A percentile compares a stretch with the other conserved stretches of the same genome.
phyloP scores from a whole-genome alignment of 139 green algal species.

The Penium margaritaceum region DNA sequence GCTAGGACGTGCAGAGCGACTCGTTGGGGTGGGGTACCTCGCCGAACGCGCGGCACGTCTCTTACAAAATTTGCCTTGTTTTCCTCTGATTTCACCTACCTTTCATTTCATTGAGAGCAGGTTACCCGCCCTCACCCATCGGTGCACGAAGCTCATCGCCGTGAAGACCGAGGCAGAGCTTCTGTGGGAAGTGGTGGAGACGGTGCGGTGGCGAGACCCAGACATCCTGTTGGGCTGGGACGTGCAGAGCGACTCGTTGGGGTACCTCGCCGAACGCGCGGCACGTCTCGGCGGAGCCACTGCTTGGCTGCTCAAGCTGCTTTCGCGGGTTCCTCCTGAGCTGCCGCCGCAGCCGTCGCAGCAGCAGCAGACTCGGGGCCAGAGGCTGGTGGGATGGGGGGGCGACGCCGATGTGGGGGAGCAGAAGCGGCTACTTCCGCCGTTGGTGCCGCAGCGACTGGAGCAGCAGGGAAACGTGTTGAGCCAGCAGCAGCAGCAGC shows the following conservation, averaged over 20 bases:
- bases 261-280: slow-evolving; percentile 75
- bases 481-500: not conserved
- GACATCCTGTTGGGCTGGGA: slow-evolving; percentile 90
- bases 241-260: slow-evolving; percentile 71
- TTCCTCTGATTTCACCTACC: not conserved
- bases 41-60: slow-evolving; percentile 59
- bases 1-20: slow-evolving; percentile 77
- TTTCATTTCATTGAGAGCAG: not conserved
- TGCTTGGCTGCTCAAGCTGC: slow-evolving; percentile 53
- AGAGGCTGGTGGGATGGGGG: too few species aligned
- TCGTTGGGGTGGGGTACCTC: slow-evolving; percentile 84
- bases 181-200: slow-evolving; percentile 59
- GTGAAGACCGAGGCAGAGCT: slow-evolving; percentile 43
- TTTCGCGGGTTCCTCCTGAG: slow-evolving; percentile 47
- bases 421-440: not conserved
- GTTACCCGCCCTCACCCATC: not conserved
- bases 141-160: too few species aligned
- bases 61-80: not conserved
- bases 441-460: not conserved
- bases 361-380: too few species aligned
- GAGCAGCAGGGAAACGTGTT: not conserved
- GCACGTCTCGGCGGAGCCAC: slow-evolving; percentile 48
- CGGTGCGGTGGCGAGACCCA: slow-evolving; percentile 68
- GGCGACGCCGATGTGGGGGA: not conserved
- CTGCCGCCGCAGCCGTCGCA: too few species aligned